Evolutionary conservation across 768 basidiomycete genomes (phyloP), one percentile per base, ranked within the genome.

Genomic region (Psilocybe sp.): DNA sequence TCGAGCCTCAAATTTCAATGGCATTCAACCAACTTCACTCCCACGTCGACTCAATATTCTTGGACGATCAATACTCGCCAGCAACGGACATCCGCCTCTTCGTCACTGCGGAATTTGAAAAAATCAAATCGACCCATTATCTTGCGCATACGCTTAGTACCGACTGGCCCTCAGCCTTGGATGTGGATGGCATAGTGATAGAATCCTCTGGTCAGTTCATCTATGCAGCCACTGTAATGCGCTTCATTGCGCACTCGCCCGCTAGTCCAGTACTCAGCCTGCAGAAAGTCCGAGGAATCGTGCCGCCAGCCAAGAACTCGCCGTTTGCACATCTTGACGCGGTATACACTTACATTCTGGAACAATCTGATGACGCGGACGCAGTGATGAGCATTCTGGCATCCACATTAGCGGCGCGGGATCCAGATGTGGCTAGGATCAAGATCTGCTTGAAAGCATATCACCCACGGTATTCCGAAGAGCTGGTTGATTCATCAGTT

Each of bases 201-300:
- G 18, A 38, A 23, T 31, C 51, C 8, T 41, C 39, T 6, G 46
- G 51, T 6, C 45, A 47, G 28, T 52, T 47, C 19, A 16, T 47
- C 34, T 52, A 52, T 23, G 51, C 51, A 7, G 28, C 34, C 8
- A 52, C 46, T 10, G 46, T 52, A 14, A 34, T 52, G 13, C 51
- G 20, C 18, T 54, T 40, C 18, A 49, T 46, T 23, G 52, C 33
- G 9, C 13, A 49, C 14, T 23, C 42, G 12, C 23, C 42, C 10
- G 40, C 23, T 28, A 28, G 23, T 28, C 23, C 23, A 7, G 7
- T 28, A 28, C 23, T 28, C 23, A 28, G 23, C 23, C 23, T 28
- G 23, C 23, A 28, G 23, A 28, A 28, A 28, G 23, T 28, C 23
- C 23, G 7, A 7, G 23, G 23, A 28, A 28, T 28, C 23, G 23